Percentiles rank a stretch among this genome's conserved stretches.
Conservation (phyloP, 805 yeast genomes). For the Hanseniaspora mollemarum region DNA sequence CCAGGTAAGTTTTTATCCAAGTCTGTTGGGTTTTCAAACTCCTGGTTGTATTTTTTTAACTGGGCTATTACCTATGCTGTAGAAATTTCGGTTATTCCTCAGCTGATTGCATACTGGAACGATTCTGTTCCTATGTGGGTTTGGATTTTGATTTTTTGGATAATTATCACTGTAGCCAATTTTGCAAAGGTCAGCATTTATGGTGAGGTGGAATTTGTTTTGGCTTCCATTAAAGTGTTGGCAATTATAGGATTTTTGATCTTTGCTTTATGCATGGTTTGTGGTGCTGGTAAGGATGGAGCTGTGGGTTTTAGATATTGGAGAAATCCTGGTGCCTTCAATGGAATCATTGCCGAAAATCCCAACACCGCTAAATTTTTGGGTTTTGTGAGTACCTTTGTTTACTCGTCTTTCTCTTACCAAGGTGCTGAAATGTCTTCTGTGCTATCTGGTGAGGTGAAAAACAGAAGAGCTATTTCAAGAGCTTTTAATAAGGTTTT, state of each 20-base stretch:
- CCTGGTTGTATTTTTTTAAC: conserved; percentile 65
- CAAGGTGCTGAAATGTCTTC: conserved; percentile 74
- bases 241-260: conserved; percentile 63
- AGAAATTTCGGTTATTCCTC: conserved; percentile 62
- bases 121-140: conserved; percentile 56
- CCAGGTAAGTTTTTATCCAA: conserved; percentile 57
- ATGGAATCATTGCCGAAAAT: conserved; percentile 45
- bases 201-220: conserved; percentile 71
- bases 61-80: conserved; percentile 70
- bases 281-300: conserved; percentile 60
- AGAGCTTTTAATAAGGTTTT: conserved; percentile 60
- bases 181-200: conserved; percentile 57
- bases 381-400: conserved; percentile 59
- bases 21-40: conserved; percentile 62
- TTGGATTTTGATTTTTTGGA: conserved; percentile 60
- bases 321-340: conserved; percentile 72
- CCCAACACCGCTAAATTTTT: conserved; percentile 46
- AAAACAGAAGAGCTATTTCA: conserved; percentile 61
- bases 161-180: conserved; percentile 42
- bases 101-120: conserved; percentile 55
- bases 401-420: conserved; percentile 68
- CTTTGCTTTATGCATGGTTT: conserved; percentile 57
- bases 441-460: conserved; percentile 62
- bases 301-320: conserved; percentile 72
- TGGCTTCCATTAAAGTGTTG: conserved; percentile 52